Evolutionary conservation across 1,284 basidiomycete genomes (phyloP), one percentile per base, ranked within the genome.

Genomic region (Xerocomus nothofagi): DNA sequence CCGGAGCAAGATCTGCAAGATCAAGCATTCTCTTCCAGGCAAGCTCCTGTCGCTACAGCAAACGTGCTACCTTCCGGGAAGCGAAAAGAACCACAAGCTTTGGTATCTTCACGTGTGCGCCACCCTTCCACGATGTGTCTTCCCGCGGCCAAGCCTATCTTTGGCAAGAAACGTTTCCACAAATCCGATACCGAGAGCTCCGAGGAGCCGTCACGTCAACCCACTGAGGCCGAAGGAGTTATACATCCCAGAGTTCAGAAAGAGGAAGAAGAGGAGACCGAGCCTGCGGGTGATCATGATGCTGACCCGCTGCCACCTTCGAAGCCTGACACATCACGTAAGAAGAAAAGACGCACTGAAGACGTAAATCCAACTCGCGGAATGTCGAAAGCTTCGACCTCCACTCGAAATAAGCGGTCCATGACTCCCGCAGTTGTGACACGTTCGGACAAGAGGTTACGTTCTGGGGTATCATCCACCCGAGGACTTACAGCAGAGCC

Each of bases 271-370:
- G 73, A 72, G 23, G 70, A 66, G 21, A 78, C 75, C 5, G 77
- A 79, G 39, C 70, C 68, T 8, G 75, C 73, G 3, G 76, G 79
- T 27, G 44, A 48, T 30, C 31, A 29, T 36, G 39, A 33, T 20
- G 51, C 61, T 26, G 66, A 63, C 21, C 66, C 59, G 6, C 61
- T 43, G 10, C 52, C 63, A 33, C 61, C 50, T 20, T n/a, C 36
- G 9, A 65, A 61, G 42, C 9, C 39, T 4, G 51, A 48, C 31
- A 18, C 44, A 17, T 57, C 61, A 33, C 73, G 72, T 29, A 85
- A 82, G 59, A 76, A 82, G 38, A 84, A 79, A 61, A 84, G 81
- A 58, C 77, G 79, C 2, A 55, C 53, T 14, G 66, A 60, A 21
- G 63, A 59, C 40, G 38, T 39, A 44, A 67, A 61, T 55, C 49